Evolutionary conservation across 805 yeast species (phyloP).

Genomic region (Pichia occidentalis): DNA sequence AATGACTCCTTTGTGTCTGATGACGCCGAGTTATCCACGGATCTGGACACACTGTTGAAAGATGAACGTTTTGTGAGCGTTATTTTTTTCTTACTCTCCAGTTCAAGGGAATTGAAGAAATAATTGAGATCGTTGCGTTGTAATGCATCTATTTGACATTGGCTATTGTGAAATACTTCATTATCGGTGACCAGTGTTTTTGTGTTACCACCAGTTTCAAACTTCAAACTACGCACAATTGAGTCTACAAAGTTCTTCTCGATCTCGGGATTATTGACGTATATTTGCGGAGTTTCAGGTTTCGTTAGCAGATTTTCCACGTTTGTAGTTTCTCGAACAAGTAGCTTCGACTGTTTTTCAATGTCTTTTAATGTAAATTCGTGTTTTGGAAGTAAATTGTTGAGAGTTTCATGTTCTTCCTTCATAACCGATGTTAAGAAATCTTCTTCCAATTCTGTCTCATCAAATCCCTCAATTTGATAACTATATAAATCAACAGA

Average conservation of each 20-base stretch:
- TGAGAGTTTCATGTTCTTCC: conserved; percentile 24
- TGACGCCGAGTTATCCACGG: too few relatives aligned
- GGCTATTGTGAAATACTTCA: conserved; percentile 8
- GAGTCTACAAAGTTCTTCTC: conserved; percentile 19
- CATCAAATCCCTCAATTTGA: conserved; percentile 39
- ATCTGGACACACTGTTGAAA: too few relatives aligned
- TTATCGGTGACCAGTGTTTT: background rate
- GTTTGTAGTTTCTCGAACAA: conserved; percentile 19
- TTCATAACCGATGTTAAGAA: conserved; percentile 42
- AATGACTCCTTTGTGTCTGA: too few relatives aligned
- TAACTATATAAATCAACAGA: conserved; percentile 16
- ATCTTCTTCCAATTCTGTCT: conserved; percentile 54
- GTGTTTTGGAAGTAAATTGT: conserved; percentile 18
- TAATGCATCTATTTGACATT: background rate
- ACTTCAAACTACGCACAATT: conserved; percentile 8
- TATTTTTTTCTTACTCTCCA: background rate
- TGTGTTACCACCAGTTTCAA: conserved; percentile 12
- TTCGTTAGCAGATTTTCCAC: conserved; percentile 16
- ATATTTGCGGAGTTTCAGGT: conserved; percentile 22
- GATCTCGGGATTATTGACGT: conserved; percentile 17
- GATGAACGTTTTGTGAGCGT: too few relatives aligned
- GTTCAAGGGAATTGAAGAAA: background rate
- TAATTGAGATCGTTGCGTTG: background rate
- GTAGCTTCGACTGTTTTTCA: conserved; percentile 22
- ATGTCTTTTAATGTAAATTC: conserved; percentile 21